Evolutionary conservation across 2,329 filamentous ascomycete genomes (phyloP).

Genomic region (Tolypocladium tropicale): DNA sequence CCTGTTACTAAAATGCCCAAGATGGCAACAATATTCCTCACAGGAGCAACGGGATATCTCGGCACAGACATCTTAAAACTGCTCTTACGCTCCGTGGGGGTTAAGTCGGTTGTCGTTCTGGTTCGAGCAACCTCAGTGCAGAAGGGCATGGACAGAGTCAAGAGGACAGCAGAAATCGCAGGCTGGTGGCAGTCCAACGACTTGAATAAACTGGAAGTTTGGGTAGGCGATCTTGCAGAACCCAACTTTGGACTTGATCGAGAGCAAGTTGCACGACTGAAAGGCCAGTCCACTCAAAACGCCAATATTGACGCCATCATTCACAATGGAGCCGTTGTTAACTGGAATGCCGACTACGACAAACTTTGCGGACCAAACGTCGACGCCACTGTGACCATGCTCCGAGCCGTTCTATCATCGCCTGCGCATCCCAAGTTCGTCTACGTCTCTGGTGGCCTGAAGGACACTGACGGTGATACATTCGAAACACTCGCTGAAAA

Average conservation of each 20-base stretch:
- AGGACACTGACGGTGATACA: not conserved
- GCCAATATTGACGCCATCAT: slow-evolving; percentile 57
- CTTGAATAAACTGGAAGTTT: slow-evolving; percentile 4
- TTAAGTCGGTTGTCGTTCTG: slow-evolving; percentile 49
- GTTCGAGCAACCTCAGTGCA: slow-evolving; percentile 54
- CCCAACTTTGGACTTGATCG: slow-evolving; percentile 2
- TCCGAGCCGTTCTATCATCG: slow-evolving; percentile 7
- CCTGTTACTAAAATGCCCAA: not conserved
- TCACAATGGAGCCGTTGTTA: slow-evolving; percentile 72
- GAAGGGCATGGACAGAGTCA: slow-evolving; percentile 53
- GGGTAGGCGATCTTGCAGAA: slow-evolving; percentile 6
- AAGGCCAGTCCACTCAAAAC: slow-evolving; percentile 15
- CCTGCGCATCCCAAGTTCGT: slow-evolving; percentile 9
- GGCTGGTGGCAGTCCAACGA: slow-evolving; percentile 6
- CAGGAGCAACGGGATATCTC: slow-evolving; percentile 66
- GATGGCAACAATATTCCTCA: slow-evolving; percentile 57
- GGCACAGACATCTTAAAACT: slow-evolving; percentile 70
- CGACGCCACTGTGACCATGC: slow-evolving; percentile 12
- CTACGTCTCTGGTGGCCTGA: slow-evolving; percentile 12
- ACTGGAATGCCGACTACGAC: slow-evolving; percentile 73
- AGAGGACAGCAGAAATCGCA: slow-evolving; percentile 8
- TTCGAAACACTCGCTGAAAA: not conserved
- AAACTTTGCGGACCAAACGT: slow-evolving; percentile 67
- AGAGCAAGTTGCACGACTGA: slow-evolving; percentile 40
- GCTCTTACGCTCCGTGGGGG: slow-evolving; percentile 45